Percentiles rank a stretch among this genome's conserved stretches.
Evolutionary conservation across 208 protist species (phyloP).

Genomic region (Acanthamoeba castellanii): DNA sequence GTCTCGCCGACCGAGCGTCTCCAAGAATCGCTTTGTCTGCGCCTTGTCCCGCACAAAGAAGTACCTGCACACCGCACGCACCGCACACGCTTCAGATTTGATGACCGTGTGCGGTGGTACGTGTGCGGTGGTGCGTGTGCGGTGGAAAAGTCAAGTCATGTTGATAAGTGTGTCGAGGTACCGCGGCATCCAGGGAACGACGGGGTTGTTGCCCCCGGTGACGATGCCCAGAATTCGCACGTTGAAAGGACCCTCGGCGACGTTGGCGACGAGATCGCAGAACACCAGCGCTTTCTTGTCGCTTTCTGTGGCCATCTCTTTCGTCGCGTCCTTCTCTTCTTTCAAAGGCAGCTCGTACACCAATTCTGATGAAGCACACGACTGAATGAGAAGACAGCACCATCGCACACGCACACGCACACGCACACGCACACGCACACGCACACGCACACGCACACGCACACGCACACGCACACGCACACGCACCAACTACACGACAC

Average conservation of each 20-base stretch:
- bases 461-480: background rate
- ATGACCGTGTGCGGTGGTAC: no score
- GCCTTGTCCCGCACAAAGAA: background rate
- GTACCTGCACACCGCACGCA: background rate
- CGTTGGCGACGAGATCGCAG: constrained; percentile 58
- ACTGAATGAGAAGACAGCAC: background rate
- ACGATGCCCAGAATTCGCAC: constrained; percentile 5
- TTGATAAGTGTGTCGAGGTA: background rate
- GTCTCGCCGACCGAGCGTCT: background rate
- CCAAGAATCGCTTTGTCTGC: constrained; percentile 29
- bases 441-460: background rate
- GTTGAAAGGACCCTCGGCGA: background rate
- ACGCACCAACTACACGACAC: no score
- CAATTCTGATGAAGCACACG: background rate
- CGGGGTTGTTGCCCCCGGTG: background rate
- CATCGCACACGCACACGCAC: background rate
- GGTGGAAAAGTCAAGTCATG: background rate
- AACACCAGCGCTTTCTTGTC: constrained; percentile 67
- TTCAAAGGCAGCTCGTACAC: constrained; percentile 61
- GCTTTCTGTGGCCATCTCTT: background rate
- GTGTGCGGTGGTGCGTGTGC: background rate
- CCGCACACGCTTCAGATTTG: background rate
- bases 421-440: background rate
- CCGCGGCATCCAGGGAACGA: constrained; percentile 16
- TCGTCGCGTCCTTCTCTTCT: background rate